Base-by-base conservation (phyloP, 2,329 filamentous ascomycete genomes). In the Cytospora chrysosperma region DNA sequence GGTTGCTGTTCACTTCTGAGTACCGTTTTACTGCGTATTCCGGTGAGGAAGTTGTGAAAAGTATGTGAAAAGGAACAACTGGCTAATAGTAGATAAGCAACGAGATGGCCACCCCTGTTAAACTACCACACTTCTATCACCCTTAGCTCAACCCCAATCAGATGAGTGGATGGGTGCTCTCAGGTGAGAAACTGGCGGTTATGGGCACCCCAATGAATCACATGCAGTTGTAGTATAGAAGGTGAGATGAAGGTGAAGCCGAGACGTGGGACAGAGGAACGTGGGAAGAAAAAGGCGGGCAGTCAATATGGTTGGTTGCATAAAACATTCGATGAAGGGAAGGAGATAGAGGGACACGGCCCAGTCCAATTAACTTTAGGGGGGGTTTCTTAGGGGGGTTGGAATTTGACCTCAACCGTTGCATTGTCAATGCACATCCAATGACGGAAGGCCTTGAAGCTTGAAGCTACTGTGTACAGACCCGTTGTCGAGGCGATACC, bases 1-100 rank as follows among this genome's bases (percentile, higher is more conserved):
- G 65, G 55, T 55, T 51, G 37, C 40, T 61, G 57, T 51, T 49
- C 40, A 61, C 61, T 54, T 57, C 59, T 56, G 21, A 32, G 51
- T 52, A 52, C 56, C 61, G 57, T 57, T 65, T 52, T 56, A 56
- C 61, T 55, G 52, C 57, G 64, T 61, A 24, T 56, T 65, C 55
- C 53, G 53, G 51, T 65, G 59, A 61, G 32, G 51, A 55, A 56
- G 50, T 56, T 50, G 50, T 51, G 43, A 32, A 54, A 51, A 21
- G 60, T 32, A 32, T 56, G 51, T 30, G 26, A 43, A 37, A 64
- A 30, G 52, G 49, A 27, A 52, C 53, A 43, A 34, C 19, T 32
- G 59, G 12, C 49, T 21, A 56, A 56, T 56, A 43, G 27, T 34
- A 61, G 27, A 27, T 43, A 28, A 34, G 15, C 32, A 15, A 34